Evolutionary conservation across 257 asterid species (phyloP), one percentile per base, ranked within the genome.

Genomic region (Solanum okadae): DNA sequence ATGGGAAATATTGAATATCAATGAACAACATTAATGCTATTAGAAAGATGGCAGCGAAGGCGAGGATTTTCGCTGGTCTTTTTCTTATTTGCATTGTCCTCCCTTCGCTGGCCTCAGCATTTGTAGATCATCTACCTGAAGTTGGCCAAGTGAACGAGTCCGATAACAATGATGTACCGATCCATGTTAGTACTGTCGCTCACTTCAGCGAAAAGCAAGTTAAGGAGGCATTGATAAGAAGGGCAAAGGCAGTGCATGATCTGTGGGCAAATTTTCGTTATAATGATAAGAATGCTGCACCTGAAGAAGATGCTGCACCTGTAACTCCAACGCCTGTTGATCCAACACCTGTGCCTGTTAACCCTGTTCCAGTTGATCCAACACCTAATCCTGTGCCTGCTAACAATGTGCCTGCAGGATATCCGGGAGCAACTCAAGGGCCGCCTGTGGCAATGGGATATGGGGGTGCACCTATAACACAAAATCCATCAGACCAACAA

Each of bases 91-190:
- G 82, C 49, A 38, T 89, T 76, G 59, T 90, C 90, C 88, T 92
- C 88, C 94, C 94, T 87, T 78, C 83, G 87, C 88, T 93, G 67
- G 89, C 94, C 83, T 87, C 90, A 12, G 89, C 95, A n/a, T 63
- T 82, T 83, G 52, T 87, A 67, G 31, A 40, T 15, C 34, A 49
- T 11, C 16, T 42, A 29, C 76, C 70, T 18, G 44, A 38, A 13
- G 67, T 14, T 37, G 6, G 8, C 23, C 67, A 56, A 49, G 88
- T 6, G n/a, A 29, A 73, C 23, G 68, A 85, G 86, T 63, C 77
- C 14, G 56, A 68, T 46, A 59, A 52, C 7, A 33, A 86, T 33
- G 88, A 71, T 86, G 70, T 10, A 23, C 70, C 40, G 23, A 59
- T 49, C 33, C 63, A 40, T 35, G 49, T 34, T 86, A 31, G 5